A percentile compares a stretch with the other conserved stretches of the same genome.
Conservation (phyloP, 352 stramenopile genomes). For the Phytopythium ostracodes region DNA sequence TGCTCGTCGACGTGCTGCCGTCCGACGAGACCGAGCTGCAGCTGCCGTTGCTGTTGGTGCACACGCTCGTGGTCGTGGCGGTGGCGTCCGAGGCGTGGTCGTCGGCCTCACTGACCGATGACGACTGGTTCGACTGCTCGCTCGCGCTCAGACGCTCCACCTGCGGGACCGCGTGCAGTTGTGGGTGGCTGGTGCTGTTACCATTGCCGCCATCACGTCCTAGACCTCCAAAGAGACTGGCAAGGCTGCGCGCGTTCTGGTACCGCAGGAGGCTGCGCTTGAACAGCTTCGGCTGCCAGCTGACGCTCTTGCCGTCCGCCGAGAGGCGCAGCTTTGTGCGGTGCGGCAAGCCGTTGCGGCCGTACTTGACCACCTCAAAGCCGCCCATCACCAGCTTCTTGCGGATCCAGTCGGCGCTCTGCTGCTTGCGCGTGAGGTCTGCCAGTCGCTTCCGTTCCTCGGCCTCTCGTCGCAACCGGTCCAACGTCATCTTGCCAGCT, state of each 20-base stretch:
- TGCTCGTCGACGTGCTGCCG: constrained; percentile 15
- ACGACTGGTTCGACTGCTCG: constrained; percentile 19
- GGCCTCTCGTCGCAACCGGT: constrained; percentile 37
- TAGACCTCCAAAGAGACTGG: constrained; percentile 53
- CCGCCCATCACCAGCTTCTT: constrained; percentile 67
- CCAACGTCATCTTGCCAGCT: constrained; percentile 38
- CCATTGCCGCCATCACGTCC: constrained; percentile 23
- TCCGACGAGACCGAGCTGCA: constrained; percentile 6
- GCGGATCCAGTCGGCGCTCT: constrained; percentile 57
- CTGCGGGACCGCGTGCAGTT: constrained; percentile 31
- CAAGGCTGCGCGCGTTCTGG: constrained; percentile 65
- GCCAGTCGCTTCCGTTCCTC: constrained; percentile 41
- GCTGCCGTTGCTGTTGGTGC: constrained; percentile 23
- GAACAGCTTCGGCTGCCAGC: constrained; percentile 75
- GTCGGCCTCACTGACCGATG: neutral
- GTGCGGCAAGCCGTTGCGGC: constrained; percentile 68
- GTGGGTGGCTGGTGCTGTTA: constrained; percentile 35
- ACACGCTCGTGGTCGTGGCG: constrained; percentile 11
- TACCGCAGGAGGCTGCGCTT: constrained; percentile 68
- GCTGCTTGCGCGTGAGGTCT: constrained; percentile 54
- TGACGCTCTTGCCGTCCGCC: constrained; percentile 59
- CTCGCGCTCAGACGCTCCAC: constrained; percentile 20
- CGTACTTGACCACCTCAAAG: constrained; percentile 80
- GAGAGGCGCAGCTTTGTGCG: constrained; percentile 74
- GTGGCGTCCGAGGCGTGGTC: constrained; percentile 9